A percentile compares a stretch with the other conserved stretches of the same genome.
Evolutionary conservation across 1,284 basidiomycete species (phyloP).

Genomic region (Puccinia triticina): DNA sequence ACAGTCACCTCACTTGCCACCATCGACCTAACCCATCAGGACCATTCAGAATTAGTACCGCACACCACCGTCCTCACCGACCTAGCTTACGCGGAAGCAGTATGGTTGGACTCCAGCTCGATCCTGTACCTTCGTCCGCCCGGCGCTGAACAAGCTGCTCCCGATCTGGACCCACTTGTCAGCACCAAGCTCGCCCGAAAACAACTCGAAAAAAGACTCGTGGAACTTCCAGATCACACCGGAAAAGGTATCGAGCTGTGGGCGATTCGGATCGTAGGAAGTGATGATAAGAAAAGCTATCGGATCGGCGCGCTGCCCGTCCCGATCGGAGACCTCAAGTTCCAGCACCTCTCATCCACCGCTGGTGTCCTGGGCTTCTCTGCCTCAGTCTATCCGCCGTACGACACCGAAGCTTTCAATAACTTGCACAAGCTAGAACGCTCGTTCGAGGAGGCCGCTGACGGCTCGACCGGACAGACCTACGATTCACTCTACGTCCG

Average conservation of each 20-base stretch:
- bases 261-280: slow-evolving; percentile 9
- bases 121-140: slow-evolving; percentile 45
- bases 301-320: slow-evolving; percentile 22
- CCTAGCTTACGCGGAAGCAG: slow-evolving; percentile 32
- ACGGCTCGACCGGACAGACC: slow-evolving; percentile 32
- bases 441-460: slow-evolving; percentile 23
- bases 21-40: slow-evolving; percentile 19
- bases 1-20: slow-evolving; percentile 28
- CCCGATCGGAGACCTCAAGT: slow-evolving; percentile 37
- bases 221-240: not conserved
- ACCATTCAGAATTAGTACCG: too few relatives aligned
- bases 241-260: slow-evolving; percentile 47
- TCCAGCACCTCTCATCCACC: not conserved
- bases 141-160: not conserved
- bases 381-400: slow-evolving; percentile 46
- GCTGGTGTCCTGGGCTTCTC: slow-evolving; percentile 35
- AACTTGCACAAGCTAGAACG: slow-evolving; percentile 30
- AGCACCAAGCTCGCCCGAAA: slow-evolving; percentile 6
- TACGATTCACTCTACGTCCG: slow-evolving; percentile 43
- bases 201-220: slow-evolving; percentile 15
- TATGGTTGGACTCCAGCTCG: slow-evolving; percentile 37
- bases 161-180: slow-evolving; percentile 39
- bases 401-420: slow-evolving; percentile 27
- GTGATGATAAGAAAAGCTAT: not conserved
- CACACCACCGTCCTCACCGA: not conserved